Percentiles rank a stretch among this genome's conserved stretches.
Evolutionary conservation across 2,329 filamentous ascomycete genomes (phyloP).

Genomic region (Diaporthe citriasiana): DNA sequence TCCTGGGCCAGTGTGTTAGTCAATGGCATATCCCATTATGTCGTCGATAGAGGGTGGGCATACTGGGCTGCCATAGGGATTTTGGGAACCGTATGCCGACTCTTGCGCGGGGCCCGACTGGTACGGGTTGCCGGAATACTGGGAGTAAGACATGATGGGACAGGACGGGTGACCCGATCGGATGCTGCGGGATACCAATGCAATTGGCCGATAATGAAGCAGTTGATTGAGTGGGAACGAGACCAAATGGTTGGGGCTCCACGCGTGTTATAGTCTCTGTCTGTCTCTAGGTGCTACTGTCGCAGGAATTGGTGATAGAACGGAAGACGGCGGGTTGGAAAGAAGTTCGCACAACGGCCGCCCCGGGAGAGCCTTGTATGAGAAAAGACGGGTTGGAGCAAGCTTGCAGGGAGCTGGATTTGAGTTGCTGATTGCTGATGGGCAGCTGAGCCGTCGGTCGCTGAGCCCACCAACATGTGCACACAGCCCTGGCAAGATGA

Average conservation of each 20-base stretch:
- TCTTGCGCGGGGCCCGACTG: slow-evolving; percentile 47
- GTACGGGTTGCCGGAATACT: slow-evolving; percentile 45
- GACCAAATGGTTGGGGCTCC: slow-evolving; percentile 35
- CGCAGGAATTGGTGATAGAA: neutral
- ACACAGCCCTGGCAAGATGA: slow-evolving; percentile 24
- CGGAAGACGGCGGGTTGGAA: neutral
- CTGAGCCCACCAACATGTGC: slow-evolving; percentile 16
- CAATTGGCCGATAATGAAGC: slow-evolving; percentile 33
- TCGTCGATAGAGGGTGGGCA: slow-evolving; percentile 15
- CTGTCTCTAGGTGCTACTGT: neutral
- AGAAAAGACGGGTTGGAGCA: neutral
- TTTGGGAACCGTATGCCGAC: slow-evolving; percentile 28
- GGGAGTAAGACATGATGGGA: slow-evolving; percentile 46
- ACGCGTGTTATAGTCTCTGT: slow-evolving; percentile 20
- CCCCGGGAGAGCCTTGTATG: neutral
- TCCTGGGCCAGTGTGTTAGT: slow-evolving; percentile 49
- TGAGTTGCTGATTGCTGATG: slow-evolving; percentile 17
- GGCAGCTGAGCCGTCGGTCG: slow-evolving; percentile 12
- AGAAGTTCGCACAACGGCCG: slow-evolving; percentile 15
- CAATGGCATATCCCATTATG: slow-evolving; percentile 46
- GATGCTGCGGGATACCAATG: slow-evolving; percentile 8
- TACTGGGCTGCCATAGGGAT: slow-evolving; percentile 39
- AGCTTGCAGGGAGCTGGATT: neutral
- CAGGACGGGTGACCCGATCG: slow-evolving; percentile 14
- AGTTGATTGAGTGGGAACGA: slow-evolving; percentile 48